These are phyloP conservation scores for Prunus mongolica DNA, from an alignment of 306 rosid species.

Conservation along the genomic window DNA sequence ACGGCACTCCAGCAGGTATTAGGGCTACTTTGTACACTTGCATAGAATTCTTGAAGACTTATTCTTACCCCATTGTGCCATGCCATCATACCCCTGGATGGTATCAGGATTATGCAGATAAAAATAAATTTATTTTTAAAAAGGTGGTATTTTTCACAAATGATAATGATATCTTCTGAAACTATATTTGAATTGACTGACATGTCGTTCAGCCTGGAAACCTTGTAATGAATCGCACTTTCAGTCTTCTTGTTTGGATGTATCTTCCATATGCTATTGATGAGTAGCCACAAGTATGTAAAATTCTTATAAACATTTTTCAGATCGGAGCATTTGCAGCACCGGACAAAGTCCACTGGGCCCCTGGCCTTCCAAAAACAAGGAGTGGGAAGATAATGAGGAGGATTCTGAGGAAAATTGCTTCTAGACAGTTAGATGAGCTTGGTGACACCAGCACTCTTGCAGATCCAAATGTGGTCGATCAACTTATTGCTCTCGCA, in stretches of 20 bases:
- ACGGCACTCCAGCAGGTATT: not conserved
- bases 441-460: constrained; percentile 97
- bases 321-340: constrained; percentile 99
- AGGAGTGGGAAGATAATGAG: constrained; percentile 99
- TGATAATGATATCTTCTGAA: not conserved
- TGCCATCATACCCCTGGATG: not conserved
- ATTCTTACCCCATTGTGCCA: not conserved
- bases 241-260: not conserved
- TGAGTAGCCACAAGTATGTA: not conserved
- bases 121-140: too few species aligned
- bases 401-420: constrained; percentile 90
- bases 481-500: constrained; percentile 75
- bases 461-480: constrained; percentile 83
- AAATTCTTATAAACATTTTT: constrained; percentile 19
- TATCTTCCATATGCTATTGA: not conserved
- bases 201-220: not conserved
- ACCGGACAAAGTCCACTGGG: constrained; percentile 98
- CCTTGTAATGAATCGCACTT: not conserved
- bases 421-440: constrained; percentile 83
- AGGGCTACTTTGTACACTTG: not conserved
- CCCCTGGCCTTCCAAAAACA: constrained; percentile 97
- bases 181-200: not conserved
- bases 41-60: not conserved
- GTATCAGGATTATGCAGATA: not conserved
- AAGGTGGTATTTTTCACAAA: too few species aligned